Evolutionary conservation across 352 stramenopile genomes (phyloP).

Genomic region (Aphanomyces euteiches): DNA sequence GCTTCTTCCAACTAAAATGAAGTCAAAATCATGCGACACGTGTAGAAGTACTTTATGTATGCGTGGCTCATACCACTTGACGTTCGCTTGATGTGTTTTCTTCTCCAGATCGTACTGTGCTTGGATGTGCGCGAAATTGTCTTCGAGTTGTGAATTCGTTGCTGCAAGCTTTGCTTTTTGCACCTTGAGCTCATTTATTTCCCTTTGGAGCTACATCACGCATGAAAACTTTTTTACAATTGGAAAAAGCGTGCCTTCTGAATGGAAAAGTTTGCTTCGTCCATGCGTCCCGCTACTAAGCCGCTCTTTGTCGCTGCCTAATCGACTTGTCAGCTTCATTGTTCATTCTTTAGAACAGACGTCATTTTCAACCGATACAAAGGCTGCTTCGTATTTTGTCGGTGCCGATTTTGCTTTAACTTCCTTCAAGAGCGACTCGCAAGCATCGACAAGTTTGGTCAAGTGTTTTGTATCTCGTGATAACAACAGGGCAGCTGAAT

Average conservation of each 20-base stretch:
- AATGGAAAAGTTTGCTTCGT: slow-evolving; percentile 61
- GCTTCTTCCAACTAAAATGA: slow-evolving; percentile 53
- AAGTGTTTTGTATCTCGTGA: slow-evolving; percentile 71
- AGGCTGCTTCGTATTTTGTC: slow-evolving; percentile 27
- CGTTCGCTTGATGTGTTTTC: slow-evolving; percentile 61
- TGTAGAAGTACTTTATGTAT: slow-evolving; percentile 5
- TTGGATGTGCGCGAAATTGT: slow-evolving; percentile 63
- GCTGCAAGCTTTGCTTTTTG: slow-evolving; percentile 57
- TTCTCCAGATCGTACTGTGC: slow-evolving; percentile 66
- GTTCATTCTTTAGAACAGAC: slow-evolving; percentile 24
- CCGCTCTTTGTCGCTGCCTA: background rate
- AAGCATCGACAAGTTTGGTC: slow-evolving; percentile 53
- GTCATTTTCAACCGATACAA: slow-evolving; percentile 25
- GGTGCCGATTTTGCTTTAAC: slow-evolving; percentile 41
- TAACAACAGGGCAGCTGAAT: slow-evolving; percentile 38
- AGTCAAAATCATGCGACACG: too few relatives aligned
- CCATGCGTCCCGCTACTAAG: slow-evolving; percentile 27
- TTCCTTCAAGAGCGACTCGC: slow-evolving; percentile 54
- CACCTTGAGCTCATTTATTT: slow-evolving; percentile 56
- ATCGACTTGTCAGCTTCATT: background rate
- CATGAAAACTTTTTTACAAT: background rate
- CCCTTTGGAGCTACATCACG: slow-evolving; percentile 43
- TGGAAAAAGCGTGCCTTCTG: slow-evolving; percentile 43
- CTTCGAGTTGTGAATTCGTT: slow-evolving; percentile 69
- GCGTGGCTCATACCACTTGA: slow-evolving; percentile 37